Percentiles rank a stretch among this genome's conserved stretches.
phyloP scores from a whole-genome alignment of 2,329 filamentous ascomycete genomes.

The Fusarium sp. region DNA sequence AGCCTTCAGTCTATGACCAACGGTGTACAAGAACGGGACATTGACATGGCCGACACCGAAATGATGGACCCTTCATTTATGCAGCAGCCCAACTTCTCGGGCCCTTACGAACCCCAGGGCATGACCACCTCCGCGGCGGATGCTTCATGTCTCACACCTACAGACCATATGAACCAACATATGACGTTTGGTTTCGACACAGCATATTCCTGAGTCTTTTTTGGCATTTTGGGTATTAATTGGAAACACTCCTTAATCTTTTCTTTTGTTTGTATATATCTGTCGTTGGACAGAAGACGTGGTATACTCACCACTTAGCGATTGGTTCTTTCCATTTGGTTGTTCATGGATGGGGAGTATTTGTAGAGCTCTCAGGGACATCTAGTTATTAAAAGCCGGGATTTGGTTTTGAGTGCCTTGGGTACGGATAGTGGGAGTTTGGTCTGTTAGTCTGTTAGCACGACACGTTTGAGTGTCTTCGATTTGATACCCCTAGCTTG shows the following conservation, averaged over 20 bases:
- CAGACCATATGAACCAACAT: conserved; percentile 32
- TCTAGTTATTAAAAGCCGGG: conserved; percentile 16
- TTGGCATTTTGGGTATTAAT: not conserved
- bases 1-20: conserved; percentile 50
- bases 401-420: conserved; percentile 6
- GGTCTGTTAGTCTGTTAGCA: conserved; percentile 16
- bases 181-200: conserved; percentile 31
- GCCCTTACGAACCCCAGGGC: conserved; percentile 36
- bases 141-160: conserved; percentile 37
- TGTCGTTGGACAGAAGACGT: not conserved
- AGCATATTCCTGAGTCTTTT: conserved; percentile 13
- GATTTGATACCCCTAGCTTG: conserved; percentile 39
- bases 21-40: conserved; percentile 48
- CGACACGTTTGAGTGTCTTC: conserved; percentile 19
- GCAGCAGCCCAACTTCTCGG: conserved; percentile 37
- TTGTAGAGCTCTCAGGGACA: not conserved
- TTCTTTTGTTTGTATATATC: conserved; percentile 17
- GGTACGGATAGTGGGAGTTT: conserved; percentile 26
- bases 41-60: conserved; percentile 52
- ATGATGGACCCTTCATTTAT: conserved; percentile 48
- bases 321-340: not conserved
- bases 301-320: not conserved
- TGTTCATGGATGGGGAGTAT: conserved; percentile 16
- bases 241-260: conserved; percentile 11
- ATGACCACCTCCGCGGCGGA: conserved; percentile 41